Base-by-base conservation (phyloP, 2,329 filamentous ascomycete genomes). In the Alternaria ethzedia region DNA sequence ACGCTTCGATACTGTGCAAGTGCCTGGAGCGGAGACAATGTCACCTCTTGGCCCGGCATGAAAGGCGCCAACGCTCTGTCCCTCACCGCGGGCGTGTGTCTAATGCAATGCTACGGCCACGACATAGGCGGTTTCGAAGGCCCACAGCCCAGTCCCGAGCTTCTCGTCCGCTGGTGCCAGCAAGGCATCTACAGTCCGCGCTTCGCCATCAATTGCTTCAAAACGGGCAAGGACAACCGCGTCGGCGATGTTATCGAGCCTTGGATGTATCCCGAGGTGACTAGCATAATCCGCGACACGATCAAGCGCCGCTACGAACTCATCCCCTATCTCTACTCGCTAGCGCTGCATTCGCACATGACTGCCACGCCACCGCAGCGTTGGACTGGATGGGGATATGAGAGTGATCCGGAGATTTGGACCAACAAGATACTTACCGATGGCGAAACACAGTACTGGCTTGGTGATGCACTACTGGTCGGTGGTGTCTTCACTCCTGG, bases 171-270 rank as follows among this genome's bases (percentile, higher is more conserved):
- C 28, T 93, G 91, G 91, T 84, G 92, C 12, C 91, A 93, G 72
- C 84, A 91, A 2, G 91, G 90, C 6, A 86, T 89, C 63, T 87
- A 92, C 79, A 90, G 89, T 2, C 86, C 88, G 0, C 87, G 90
- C 0, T 92, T 93, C 70, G 89, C 90, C 11, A 92, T 92, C 81
- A 93, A 93, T 78, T 93, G 90, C 78, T 92, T 90, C 86, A 93
- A 93, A 80, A 93, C 91, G 0, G 87, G 86, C 0, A 81, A 86
- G 1, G 88, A 92, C 77, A 92, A 89, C 70, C 83, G 83, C 0
- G 84, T 91, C 23, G 90, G 90, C 8, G 90, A 91, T 36, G 90
- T 93, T 0, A 93, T 93, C 61, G 90, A 92, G 79, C 90, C 90
- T 0, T 93, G 90, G 89, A 92, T 92, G 89, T 91, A 92, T 71